Evolutionary conservation across 768 basidiomycete species (phyloP).

Genomic region (Mrakia gelida): DNA sequence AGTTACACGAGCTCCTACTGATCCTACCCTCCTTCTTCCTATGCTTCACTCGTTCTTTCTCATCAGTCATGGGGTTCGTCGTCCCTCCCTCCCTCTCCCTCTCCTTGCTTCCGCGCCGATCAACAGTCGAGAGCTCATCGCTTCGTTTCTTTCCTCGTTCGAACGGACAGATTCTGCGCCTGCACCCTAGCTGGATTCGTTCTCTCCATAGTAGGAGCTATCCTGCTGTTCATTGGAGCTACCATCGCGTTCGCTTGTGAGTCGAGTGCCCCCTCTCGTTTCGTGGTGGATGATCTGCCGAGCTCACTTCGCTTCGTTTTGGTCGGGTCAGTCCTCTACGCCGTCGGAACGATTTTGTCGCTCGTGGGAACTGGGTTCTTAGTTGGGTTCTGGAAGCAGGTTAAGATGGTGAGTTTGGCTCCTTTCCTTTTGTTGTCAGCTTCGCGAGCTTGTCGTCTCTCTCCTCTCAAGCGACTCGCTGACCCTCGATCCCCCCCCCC

Average conservation of each 20-base stretch:
- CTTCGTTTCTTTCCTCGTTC: too few species aligned
- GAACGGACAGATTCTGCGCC: slow-evolving; percentile 16
- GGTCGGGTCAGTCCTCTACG: slow-evolving; percentile 63
- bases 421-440: neutral
- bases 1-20: neutral
- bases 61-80: slow-evolving; percentile 16
- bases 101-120: neutral
- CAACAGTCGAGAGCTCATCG: neutral
- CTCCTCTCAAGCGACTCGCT: neutral
- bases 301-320: neutral
- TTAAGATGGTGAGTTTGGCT: slow-evolving; percentile 61
- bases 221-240: slow-evolving; percentile 69
- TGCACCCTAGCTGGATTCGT: slow-evolving; percentile 60
- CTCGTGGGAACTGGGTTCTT: slow-evolving; percentile 86
- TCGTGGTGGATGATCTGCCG: neutral
- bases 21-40: neutral
- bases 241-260: slow-evolving; percentile 68
- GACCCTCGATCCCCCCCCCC: neutral
- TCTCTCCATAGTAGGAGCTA: slow-evolving; percentile 71
- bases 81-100: too few species aligned
- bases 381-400: slow-evolving; percentile 60
- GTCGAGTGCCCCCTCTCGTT: slow-evolving; percentile 39
- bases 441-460: neutral
- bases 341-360: slow-evolving; percentile 72
- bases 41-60: neutral